phyloP scores from a whole-genome alignment of 352 stramenopile genomes.

The Pythium aquatile region DNA sequence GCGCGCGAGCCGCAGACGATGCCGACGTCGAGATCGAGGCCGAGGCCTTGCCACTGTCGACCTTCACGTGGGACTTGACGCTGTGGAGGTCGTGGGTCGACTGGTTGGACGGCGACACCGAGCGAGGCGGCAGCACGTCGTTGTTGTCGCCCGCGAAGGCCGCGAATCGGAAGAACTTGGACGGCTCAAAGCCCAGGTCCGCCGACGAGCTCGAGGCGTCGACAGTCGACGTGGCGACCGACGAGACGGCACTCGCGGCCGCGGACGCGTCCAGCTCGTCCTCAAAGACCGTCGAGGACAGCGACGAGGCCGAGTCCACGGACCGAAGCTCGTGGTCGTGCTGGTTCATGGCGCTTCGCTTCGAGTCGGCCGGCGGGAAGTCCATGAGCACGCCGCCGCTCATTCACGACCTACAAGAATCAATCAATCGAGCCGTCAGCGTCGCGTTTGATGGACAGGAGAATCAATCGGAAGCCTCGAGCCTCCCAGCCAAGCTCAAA shows the following conservation, averaged over 20 bases:
- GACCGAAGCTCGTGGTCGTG: constrained; percentile 10
- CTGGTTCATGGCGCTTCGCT: background rate
- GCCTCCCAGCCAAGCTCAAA: background rate
- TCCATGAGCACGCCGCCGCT: constrained; percentile 20
- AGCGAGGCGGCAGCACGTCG: constrained; percentile 28
- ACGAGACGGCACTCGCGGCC: background rate
- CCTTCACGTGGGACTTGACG: background rate
- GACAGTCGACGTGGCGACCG: background rate
- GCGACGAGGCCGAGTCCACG: constrained; percentile 18
- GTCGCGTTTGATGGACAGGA: background rate
- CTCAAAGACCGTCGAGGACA: constrained; percentile 17
- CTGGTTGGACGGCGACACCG: constrained; percentile 51
- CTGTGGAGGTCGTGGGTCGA: constrained; percentile 25
- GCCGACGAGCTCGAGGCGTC: background rate
- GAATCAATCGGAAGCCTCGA: background rate
- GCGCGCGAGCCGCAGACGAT: background rate
- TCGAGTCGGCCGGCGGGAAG: constrained; percentile 6
- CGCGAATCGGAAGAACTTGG: constrained; percentile 20
- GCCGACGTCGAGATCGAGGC: background rate
- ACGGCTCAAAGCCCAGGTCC: constrained; percentile 14
- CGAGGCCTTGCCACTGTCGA: background rate
- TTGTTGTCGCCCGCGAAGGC: constrained; percentile 30
- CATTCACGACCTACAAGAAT: constrained; percentile 4
- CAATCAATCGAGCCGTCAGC: background rate
- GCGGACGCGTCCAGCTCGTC: constrained; percentile 11